These are phyloP conservation scores for Neurospora sp. DNA, from an alignment of 495 filamentous ascomycete genomes.

Conservation along the genomic window DNA sequence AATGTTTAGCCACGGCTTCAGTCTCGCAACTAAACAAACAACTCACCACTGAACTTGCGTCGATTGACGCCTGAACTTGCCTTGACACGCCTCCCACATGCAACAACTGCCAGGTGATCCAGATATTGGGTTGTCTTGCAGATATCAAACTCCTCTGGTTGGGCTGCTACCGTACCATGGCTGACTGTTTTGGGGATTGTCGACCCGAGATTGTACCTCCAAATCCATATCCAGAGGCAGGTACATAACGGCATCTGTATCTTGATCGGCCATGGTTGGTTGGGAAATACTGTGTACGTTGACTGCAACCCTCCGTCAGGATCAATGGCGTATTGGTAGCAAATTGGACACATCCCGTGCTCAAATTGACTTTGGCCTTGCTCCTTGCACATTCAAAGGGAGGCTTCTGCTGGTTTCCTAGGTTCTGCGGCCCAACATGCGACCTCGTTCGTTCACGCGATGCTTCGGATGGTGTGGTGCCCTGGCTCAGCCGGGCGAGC, in stretches of 20 bases:
- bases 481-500: background rate
- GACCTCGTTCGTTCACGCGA: conserved; percentile 4
- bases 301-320: background rate
- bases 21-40: background rate
- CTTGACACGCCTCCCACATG: background rate
- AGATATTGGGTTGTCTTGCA: conserved; percentile 21
- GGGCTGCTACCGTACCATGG: background rate
- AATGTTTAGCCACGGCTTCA: background rate
- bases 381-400: background rate
- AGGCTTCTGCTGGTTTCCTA: conserved; percentile 10
- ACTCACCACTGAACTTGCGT: background rate
- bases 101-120: conserved; percentile 1
- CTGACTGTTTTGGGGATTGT: conserved; percentile 7
- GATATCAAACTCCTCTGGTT: conserved; percentile 4
- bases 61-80: conserved; percentile 24
- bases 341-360: background rate
- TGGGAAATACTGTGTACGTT: background rate
- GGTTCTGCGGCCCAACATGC: conserved; percentile 19
- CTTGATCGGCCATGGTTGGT: background rate
- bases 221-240: background rate
- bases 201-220: conserved; percentile 10
- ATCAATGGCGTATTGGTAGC: background rate
- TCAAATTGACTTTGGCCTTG: background rate
- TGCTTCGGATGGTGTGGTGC: background rate
- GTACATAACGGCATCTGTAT: background rate